Evolutionary conservation across 2,329 filamentous ascomycete species (phyloP).

Genomic region (Pseudogymnoascus sp.): DNA sequence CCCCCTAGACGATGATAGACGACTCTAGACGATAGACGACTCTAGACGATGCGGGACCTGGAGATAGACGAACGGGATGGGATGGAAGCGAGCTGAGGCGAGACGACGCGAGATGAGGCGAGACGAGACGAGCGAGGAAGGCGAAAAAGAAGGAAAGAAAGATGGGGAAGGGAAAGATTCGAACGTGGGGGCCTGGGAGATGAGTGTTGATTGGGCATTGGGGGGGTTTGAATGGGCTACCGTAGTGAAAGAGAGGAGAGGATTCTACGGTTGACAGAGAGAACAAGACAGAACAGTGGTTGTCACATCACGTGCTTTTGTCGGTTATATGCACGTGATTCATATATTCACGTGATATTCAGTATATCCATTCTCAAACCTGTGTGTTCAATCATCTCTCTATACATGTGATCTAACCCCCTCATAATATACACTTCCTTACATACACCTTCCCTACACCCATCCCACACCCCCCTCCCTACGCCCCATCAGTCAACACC

Average conservation of each 20-base stretch:
- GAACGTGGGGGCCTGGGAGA: not conserved
- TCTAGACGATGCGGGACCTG: not conserved
- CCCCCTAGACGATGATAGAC: not conserved
- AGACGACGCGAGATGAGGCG: conserved; percentile 1
- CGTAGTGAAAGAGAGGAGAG: not conserved
- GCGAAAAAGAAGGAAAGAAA: not conserved
- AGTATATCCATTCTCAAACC: not conserved
- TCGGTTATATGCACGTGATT: not conserved
- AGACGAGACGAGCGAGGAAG: conserved; percentile 2
- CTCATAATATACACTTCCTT: not conserved
- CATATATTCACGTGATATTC: not conserved
- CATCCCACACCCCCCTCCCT: conserved; percentile 15
- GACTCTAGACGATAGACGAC: not conserved
- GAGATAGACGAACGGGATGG: conserved; percentile 3
- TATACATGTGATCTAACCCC: no score
- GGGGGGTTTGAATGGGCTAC: not conserved
- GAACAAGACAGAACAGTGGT: not conserved
- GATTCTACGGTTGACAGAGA: not conserved
- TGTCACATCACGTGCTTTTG: not conserved
- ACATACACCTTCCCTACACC: no score
- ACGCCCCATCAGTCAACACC: conserved; percentile 35
- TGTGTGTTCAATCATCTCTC: not conserved
- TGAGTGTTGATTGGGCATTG: not conserved
- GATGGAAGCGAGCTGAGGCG: conserved; percentile 1
- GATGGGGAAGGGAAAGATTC: not conserved